These are phyloP conservation scores for Venturiaceae sp. DNA, from an alignment of 2,329 filamentous ascomycete genomes.

Conservation along the genomic window DNA sequence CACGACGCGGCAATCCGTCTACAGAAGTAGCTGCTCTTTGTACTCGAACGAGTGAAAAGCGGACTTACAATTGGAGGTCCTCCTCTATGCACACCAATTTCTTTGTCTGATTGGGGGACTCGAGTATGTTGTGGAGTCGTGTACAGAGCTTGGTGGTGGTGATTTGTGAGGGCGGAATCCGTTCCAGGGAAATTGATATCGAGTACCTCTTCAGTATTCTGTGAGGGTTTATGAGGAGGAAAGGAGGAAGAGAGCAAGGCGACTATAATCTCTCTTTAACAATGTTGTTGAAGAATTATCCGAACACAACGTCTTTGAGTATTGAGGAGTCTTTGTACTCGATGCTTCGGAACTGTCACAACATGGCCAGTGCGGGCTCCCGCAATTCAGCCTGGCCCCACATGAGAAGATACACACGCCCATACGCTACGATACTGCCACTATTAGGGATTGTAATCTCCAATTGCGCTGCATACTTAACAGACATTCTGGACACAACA, in stretches of 20 bases:
- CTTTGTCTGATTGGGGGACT: too few species aligned
- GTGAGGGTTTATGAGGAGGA: not conserved
- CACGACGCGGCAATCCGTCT: not conserved
- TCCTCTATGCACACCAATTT: not conserved
- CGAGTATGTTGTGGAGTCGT: not conserved
- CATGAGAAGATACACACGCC: not conserved
- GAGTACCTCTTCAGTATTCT: not conserved
- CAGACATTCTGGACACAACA: not conserved
- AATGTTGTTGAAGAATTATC: not conserved
- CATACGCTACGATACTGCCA: not conserved
- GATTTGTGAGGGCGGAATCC: not conserved
- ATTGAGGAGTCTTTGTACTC: not conserved
- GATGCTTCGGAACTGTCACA: not conserved
- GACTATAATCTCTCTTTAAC: not conserved
- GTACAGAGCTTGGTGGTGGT: not conserved
- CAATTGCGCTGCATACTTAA: not conserved
- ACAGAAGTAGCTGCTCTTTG: not conserved
- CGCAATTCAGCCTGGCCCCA: not conserved
- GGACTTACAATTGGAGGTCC: not conserved
- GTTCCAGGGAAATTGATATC: not conserved
- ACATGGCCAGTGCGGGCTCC: not conserved
- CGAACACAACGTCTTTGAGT: not conserved
- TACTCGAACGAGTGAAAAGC: not conserved
- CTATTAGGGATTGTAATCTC: too few species aligned
- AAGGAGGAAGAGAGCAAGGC: not conserved